Conservation (phyloP, 83 land plant genomes). For the Isoetes engelmannii region DNA sequence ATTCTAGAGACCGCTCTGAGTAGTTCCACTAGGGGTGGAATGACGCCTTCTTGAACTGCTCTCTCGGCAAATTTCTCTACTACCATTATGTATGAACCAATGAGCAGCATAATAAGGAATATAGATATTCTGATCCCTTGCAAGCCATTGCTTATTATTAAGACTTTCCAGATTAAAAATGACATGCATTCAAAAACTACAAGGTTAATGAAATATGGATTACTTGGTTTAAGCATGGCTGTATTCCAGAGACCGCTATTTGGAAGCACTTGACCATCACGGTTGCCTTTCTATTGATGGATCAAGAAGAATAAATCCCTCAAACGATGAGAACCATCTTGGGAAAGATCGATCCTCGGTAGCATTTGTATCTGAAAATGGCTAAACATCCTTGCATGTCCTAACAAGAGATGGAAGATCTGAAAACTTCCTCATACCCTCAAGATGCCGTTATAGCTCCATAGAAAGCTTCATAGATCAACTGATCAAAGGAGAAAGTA, state of each 20-base stretch:
- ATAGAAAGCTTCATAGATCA: too few species aligned
- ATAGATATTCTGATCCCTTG: not conserved
- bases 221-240: not conserved
- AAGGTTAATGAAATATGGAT: not conserved
- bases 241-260: conserved; percentile 26
- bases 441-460: too few species aligned
- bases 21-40: conserved; percentile 1
- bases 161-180: conserved; percentile 9
- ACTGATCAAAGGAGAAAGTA: too few species aligned
- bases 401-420: too few species aligned
- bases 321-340: too few species aligned
- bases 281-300: not conserved
- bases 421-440: too few species aligned
- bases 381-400: too few species aligned
- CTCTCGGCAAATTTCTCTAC: conserved; percentile 12
- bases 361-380: too few species aligned
- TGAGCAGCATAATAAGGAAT: conserved; percentile 13
- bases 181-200: conserved; percentile 4
- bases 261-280: conserved; percentile 34
- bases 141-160: not conserved
- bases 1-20: conserved; percentile 47
- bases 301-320: too few species aligned
- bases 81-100: conserved; percentile 10
- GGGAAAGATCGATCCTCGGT: too few species aligned
- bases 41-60: conserved; percentile 1